A percentile compares a stretch with the other conserved stretches of the same genome.
These are phyloP conservation scores for Sugiyamaella mastotermitis DNA, from an alignment of 805 yeast species.

Conservation along the genomic window DNA sequence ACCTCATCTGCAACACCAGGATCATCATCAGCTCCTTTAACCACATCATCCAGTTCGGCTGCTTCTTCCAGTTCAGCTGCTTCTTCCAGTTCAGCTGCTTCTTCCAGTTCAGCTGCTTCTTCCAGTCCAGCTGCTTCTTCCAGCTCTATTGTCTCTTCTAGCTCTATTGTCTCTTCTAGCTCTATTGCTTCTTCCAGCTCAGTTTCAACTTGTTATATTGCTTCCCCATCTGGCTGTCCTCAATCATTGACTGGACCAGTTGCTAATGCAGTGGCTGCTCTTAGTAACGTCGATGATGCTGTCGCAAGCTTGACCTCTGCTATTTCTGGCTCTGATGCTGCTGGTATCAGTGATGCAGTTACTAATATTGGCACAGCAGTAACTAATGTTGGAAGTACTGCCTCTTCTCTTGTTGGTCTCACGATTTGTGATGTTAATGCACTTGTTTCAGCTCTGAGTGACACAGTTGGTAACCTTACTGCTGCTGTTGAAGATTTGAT, in stretches of 20 bases:
- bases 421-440: conserved; percentile 2
- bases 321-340: too few species aligned
- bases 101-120: not conserved
- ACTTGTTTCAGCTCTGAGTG: not conserved
- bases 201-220: conserved; percentile 1
- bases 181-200: not conserved
- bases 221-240: conserved; percentile 3
- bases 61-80: not conserved
- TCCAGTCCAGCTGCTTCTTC: conserved; percentile 5
- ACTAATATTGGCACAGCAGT: too few species aligned
- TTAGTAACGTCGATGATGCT: too few species aligned
- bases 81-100: not conserved
- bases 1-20: too few species aligned
- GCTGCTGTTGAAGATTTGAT: not conserved
- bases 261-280: too few species aligned
- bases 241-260: too few species aligned
- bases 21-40: too few species aligned
- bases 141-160: not conserved
- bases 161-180: conserved; percentile 1
- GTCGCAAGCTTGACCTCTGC: too few species aligned
- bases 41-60: too few species aligned
- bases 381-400: too few species aligned
- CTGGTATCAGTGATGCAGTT: too few species aligned
- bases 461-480: not conserved
- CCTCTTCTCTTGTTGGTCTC: conserved; percentile 1